Evolutionary conservation across 106 monocot genomes (phyloP).

Genomic region (Amphibolis antarctica): DNA sequence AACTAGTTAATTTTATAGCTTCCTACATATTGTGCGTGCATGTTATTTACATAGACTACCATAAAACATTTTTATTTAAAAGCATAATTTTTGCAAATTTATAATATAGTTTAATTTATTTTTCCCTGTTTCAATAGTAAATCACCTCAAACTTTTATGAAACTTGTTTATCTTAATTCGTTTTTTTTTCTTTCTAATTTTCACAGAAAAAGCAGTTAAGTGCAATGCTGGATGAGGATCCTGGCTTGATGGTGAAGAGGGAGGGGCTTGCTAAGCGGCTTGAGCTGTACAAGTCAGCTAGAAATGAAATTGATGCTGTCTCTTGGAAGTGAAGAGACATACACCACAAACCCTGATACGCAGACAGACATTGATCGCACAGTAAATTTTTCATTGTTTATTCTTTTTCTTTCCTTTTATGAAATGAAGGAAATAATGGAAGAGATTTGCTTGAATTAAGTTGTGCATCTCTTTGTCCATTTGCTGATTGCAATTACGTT

Average conservation of each 20-base stretch:
- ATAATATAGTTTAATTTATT: no score
- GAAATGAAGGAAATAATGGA: not conserved
- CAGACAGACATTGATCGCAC: not conserved
- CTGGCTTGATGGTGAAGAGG: constrained; percentile 79
- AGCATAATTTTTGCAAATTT: no score
- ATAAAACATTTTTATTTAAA: no score
- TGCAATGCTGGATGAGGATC: constrained; percentile 77
- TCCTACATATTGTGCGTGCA: no score
- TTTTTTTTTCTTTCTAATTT: not conserved
- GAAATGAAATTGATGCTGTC: constrained; percentile 38
- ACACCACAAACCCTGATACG: not conserved
- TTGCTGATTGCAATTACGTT: not conserved
- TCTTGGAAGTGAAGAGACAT: constrained; percentile 48
- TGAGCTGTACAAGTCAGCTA: constrained; percentile 53
- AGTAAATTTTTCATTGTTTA: constrained; percentile 1
- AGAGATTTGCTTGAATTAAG: not conserved
- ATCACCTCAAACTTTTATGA: no score
- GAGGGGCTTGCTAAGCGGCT: constrained; percentile 52
- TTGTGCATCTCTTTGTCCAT: not conserved
- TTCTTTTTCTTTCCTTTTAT: not conserved
- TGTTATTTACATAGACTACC: no score
- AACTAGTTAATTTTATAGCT: no score
- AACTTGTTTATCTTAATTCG: not conserved
- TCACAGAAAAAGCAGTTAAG: constrained; percentile 68
- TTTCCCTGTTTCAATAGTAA: no score